Percentiles rank a stretch among this genome's conserved stretches.
Conservation (phyloP, 1,284 basidiomycete genomes). For the Trametes sp. region DNA sequence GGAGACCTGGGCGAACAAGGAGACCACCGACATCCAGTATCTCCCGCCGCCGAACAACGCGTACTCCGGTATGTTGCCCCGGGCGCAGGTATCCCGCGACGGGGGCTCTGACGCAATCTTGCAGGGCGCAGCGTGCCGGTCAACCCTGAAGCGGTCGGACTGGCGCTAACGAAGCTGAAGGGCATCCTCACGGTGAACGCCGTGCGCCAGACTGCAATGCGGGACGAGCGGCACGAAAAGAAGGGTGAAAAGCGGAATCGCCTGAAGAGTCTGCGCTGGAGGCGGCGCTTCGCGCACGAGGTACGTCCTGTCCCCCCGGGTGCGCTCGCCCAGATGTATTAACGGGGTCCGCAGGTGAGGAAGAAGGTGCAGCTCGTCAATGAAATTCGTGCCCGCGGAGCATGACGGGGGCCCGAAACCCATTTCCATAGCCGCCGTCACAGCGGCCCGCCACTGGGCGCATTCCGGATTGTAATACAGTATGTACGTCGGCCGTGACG, state of each 20-base stretch:
- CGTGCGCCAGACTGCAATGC: conserved; percentile 58
- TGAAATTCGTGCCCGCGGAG: conserved; percentile 57
- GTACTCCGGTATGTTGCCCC: conserved; percentile 35
- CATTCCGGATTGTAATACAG: conserved; percentile 22
- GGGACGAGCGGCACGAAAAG: conserved; percentile 72
- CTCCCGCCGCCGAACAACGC: conserved; percentile 31
- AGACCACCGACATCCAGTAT: conserved; percentile 19
- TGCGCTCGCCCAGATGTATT: conserved; percentile 28
- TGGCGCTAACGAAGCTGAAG: conserved; percentile 58
- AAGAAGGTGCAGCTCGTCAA: conserved; percentile 59
- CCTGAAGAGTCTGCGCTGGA: conserved; percentile 69
- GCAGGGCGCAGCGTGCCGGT: conserved; percentile 61
- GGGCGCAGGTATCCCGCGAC: no score
- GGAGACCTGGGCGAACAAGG: conserved; percentile 29
- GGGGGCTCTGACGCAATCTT: background rate
- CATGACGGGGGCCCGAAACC: conserved; percentile 37
- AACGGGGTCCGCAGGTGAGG: conserved; percentile 59
- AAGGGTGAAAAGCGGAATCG: conserved; percentile 71
- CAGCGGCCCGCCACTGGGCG: conserved; percentile 17
- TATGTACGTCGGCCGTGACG: conserved; percentile 27
- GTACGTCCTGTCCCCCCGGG: conserved; percentile 48
- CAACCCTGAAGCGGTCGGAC: conserved; percentile 44
- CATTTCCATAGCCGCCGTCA: conserved; percentile 22
- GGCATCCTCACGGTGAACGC: conserved; percentile 62
- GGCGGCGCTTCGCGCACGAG: conserved; percentile 73